These are phyloP conservation scores for Gelatoporia subvermispora DNA, from an alignment of 768 basidiomycete species.

Conservation along the genomic window DNA sequence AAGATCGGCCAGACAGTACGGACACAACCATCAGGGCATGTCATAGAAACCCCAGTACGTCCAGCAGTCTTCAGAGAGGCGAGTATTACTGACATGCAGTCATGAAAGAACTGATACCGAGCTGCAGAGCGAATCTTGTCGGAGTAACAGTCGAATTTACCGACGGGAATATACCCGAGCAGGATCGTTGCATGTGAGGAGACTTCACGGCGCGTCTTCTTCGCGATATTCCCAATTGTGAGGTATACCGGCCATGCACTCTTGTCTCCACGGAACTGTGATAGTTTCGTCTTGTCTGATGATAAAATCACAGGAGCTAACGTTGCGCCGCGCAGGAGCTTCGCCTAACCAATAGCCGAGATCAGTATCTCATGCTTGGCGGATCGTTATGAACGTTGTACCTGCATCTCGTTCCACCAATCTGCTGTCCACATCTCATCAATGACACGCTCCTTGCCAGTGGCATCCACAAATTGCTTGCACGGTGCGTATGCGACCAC, in stretches of 20 bases:
- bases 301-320: constrained; percentile 22
- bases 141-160: constrained; percentile 20
- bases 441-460: constrained; percentile 18
- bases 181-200: constrained; percentile 11
- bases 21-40: constrained; percentile 30
- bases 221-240: constrained; percentile 15
- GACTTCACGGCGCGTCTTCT: constrained; percentile 12
- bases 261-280: constrained; percentile 15
- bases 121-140: constrained; percentile 12
- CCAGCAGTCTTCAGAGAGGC: constrained; percentile 27
- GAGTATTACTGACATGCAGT: constrained; percentile 31
- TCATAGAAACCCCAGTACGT: constrained; percentile 27
- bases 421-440: constrained; percentile 14
- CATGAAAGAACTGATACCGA: constrained; percentile 31
- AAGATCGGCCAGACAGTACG: constrained; percentile 34
- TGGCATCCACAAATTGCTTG: constrained; percentile 20
- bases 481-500: constrained; percentile 3
- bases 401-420: constrained; percentile 23
- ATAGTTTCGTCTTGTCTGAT: constrained; percentile 25
- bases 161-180: constrained; percentile 20
- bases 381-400: constrained; percentile 2
- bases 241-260: constrained; percentile 14
- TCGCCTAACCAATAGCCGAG: constrained; percentile 8
- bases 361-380: constrained; percentile 5
- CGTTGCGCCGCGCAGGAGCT: constrained; percentile 12